A percentile compares a stretch with the other conserved stretches of the same genome.
These are phyloP conservation scores for Mortierella sp. DNA, from an alignment of 371 early-diverging fungal species.

Conservation along the genomic window DNA sequence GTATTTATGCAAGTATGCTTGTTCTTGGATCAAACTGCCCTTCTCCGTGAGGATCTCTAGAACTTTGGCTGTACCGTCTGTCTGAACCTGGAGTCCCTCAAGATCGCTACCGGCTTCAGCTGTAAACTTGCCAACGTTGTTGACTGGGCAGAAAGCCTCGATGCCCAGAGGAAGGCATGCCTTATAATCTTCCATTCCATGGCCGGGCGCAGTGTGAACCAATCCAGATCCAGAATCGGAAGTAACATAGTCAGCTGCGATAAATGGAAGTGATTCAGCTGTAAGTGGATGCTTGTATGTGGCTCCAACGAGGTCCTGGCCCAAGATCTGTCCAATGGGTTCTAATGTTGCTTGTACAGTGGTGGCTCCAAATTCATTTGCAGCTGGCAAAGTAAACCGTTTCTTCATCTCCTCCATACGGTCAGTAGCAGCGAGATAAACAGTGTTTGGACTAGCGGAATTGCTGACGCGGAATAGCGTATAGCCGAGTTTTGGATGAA, in stretches of 20 bases:
- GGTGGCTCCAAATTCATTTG: background rate
- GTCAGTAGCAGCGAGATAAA: constrained; percentile 67
- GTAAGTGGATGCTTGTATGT: constrained; percentile 82
- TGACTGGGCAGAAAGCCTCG: constrained; percentile 74
- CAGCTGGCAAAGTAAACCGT: constrained; percentile 21
- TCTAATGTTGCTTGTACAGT: constrained; percentile 17
- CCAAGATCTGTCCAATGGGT: constrained; percentile 56
- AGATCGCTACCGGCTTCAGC: constrained; percentile 72
- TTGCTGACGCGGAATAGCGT: constrained; percentile 61
- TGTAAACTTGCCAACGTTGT: constrained; percentile 87
- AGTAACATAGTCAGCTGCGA: constrained; percentile 84
- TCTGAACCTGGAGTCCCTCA: constrained; percentile 74
- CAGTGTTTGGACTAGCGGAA: constrained; percentile 23
- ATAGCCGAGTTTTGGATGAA: constrained; percentile 83
- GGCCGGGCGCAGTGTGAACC: constrained; percentile 96
- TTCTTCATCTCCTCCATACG: constrained; percentile 58
- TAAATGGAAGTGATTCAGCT: constrained; percentile 61
- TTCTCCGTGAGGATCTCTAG: constrained; percentile 15
- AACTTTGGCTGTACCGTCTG: constrained; percentile 67
- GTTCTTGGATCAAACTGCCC: constrained; percentile 77
- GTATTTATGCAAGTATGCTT: constrained; percentile 87
- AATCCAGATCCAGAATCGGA: constrained; percentile 84
- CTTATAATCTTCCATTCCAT: constrained; percentile 96
- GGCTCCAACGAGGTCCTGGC: constrained; percentile 72
- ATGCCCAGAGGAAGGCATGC: constrained; percentile 74